These are phyloP conservation scores for Ogataea wickerhamii DNA, from an alignment of 805 yeast species.

Conservation along the genomic window DNA sequence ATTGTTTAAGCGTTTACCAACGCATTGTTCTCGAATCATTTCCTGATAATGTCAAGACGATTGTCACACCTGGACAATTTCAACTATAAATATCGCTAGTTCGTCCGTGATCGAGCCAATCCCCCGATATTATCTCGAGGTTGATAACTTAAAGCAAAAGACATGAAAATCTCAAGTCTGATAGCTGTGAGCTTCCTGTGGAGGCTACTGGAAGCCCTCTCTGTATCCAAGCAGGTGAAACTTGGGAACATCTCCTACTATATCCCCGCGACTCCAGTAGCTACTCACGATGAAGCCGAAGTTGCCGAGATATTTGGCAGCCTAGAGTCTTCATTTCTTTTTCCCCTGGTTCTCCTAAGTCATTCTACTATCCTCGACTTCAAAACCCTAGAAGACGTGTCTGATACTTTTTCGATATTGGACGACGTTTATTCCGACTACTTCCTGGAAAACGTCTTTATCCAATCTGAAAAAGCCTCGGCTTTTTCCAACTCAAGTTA, in stretches of 20 bases:
- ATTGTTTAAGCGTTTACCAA: too few relatives aligned
- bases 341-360: conserved; percentile 7
- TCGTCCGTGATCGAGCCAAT: too few relatives aligned
- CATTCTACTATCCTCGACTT: neutral
- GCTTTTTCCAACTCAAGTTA: neutral
- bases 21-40: too few relatives aligned
- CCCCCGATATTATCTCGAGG: too few relatives aligned
- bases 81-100: too few relatives aligned
- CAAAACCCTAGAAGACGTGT: neutral
- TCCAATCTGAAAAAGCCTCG: conserved; percentile 1
- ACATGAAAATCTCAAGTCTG: neutral
- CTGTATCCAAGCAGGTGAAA: conserved; percentile 11
- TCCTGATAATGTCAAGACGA: too few relatives aligned
- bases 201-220: conserved; percentile 1
- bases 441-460: conserved; percentile 8
- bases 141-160: too few relatives aligned
- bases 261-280: conserved; percentile 8
- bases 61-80: too few relatives aligned
- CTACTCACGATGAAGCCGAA: conserved; percentile 1
- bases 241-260: conserved; percentile 9
- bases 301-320: conserved; percentile 2
- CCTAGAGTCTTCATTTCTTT: conserved; percentile 7
- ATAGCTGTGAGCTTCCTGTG: neutral
- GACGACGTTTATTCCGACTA: conserved; percentile 13
- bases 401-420: conserved; percentile 2